A percentile compares a stretch with the other conserved stretches of the same genome.
phyloP scores from a whole-genome alignment of 331 rosid genomes.

The Saraca asoca region DNA sequence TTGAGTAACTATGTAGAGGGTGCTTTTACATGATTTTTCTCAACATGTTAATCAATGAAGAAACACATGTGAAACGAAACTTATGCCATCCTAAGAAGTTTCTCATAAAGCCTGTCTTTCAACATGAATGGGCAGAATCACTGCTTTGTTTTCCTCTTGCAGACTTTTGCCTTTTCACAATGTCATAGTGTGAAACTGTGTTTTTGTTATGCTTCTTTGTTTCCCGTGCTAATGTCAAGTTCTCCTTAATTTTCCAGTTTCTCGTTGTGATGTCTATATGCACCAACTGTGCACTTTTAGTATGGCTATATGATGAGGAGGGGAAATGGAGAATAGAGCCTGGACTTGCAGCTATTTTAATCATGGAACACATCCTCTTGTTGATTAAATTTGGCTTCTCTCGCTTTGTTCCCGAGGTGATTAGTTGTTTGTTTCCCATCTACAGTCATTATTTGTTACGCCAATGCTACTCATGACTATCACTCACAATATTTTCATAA shows the following conservation, averaged over 20 bases:
- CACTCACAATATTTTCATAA: too few species aligned
- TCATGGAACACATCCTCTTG: conserved; percentile 87
- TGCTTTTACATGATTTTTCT: conserved; percentile 14
- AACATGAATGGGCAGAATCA: background rate
- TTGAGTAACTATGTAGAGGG: background rate
- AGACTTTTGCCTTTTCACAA: background rate
- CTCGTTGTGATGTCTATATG: conserved; percentile 80
- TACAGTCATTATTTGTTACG: conserved; percentile 2
- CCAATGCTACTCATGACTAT: too few species aligned
- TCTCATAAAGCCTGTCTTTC: background rate
- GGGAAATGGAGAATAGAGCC: conserved; percentile 97
- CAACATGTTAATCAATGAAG: conserved; percentile 4
- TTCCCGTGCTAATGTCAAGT: conserved; percentile 27
- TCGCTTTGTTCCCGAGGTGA: conserved; percentile 87
- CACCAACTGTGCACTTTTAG: conserved; percentile 94
- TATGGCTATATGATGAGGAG: conserved; percentile 86
- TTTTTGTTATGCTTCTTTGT: conserved; percentile 10
- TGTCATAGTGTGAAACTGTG: background rate
- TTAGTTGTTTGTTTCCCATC: conserved; percentile 7
- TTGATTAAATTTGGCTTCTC: conserved; percentile 87
- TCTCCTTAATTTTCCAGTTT: conserved; percentile 55
- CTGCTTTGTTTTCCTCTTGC: background rate
- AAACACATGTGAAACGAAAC: background rate
- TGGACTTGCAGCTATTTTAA: conserved; percentile 86
- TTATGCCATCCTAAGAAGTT: background rate